A percentile compares a stretch with the other conserved stretches of the same genome.
Evolutionary conservation across 495 filamentous ascomycete species (phyloP).

Genomic region (Glonium stellatum): DNA sequence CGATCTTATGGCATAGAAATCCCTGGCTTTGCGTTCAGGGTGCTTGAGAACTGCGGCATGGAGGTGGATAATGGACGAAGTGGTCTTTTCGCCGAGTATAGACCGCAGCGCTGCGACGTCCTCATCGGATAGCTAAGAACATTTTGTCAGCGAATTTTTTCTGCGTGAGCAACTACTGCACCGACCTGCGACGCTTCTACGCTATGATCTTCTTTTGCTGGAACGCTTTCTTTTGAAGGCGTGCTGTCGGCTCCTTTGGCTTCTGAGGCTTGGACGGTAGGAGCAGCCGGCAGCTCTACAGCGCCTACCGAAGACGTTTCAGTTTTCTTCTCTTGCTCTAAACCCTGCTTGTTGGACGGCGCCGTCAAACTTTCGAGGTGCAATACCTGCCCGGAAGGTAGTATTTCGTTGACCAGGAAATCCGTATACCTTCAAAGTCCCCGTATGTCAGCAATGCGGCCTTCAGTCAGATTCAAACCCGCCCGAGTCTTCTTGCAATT

Average conservation of each 20-base stretch:
- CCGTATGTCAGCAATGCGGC: background rate
- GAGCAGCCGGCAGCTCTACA: slow-evolving; percentile 15
- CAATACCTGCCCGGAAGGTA: slow-evolving; percentile 66
- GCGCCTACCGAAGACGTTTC: slow-evolving; percentile 8
- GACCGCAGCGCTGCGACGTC: slow-evolving; percentile 23
- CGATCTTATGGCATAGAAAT: slow-evolving; percentile 35
- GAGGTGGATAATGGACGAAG: slow-evolving; percentile 25
- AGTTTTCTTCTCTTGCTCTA: slow-evolving; percentile 12
- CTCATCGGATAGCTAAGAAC: slow-evolving; percentile 15
- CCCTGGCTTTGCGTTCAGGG: slow-evolving; percentile 35
- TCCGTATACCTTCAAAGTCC: slow-evolving; percentile 67
- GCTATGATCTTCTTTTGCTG: slow-evolving; percentile 2
- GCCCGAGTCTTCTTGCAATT: background rate
- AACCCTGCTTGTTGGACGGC: slow-evolving; percentile 16
- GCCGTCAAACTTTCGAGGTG: slow-evolving; percentile 55
- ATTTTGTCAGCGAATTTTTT: background rate
- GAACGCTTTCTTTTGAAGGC: background rate
- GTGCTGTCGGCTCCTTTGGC: slow-evolving; percentile 7
- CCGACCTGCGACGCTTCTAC: slow-evolving; percentile 9
- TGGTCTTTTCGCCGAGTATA: slow-evolving; percentile 32
- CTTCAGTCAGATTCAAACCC: background rate
- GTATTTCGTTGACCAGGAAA: slow-evolving; percentile 91
- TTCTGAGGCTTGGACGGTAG: slow-evolving; percentile 12
- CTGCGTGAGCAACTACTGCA: background rate
- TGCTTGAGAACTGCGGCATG: slow-evolving; percentile 24